Evolutionary conservation across 1,284 basidiomycete species (phyloP).

Genomic region (Tylopilus sp.): DNA sequence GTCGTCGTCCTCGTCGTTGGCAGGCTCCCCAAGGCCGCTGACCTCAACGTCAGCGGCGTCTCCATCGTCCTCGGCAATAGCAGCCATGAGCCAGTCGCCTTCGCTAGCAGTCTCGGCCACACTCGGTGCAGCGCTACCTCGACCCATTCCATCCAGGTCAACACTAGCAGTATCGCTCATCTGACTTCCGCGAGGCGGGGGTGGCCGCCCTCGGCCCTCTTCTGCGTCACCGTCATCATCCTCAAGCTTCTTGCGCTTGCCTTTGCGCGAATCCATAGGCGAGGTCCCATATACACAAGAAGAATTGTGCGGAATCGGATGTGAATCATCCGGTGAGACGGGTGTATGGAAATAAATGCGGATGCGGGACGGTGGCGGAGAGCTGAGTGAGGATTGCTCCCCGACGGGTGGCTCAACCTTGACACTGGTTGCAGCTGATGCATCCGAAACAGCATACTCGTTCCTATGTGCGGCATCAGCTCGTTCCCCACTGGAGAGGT

Average conservation of each 20-base stretch:
- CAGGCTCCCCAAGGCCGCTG: slow-evolving; percentile 29
- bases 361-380: slow-evolving; percentile 69
- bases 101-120: slow-evolving; percentile 69
- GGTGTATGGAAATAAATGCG: slow-evolving; percentile 87
- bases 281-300: slow-evolving; percentile 41
- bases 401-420: slow-evolving; percentile 26
- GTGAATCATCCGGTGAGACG: slow-evolving; percentile 71
- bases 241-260: slow-evolving; percentile 78
- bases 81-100: slow-evolving; percentile 81
- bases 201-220: slow-evolving; percentile 64
- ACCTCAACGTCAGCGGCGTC: slow-evolving; percentile 40
- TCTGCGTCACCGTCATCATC: slow-evolving; percentile 77
- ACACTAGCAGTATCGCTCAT: slow-evolving; percentile 39
- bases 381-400: slow-evolving; percentile 31
- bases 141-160: slow-evolving; percentile 49
- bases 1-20: slow-evolving; percentile 42
- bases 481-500: slow-evolving; percentile 32
- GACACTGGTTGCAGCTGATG: slow-evolving; percentile 29
- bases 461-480: slow-evolving; percentile 26
- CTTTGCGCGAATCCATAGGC: slow-evolving; percentile 63
- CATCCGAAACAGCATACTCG: slow-evolving; percentile 25
- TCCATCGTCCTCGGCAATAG: slow-evolving; percentile 63
- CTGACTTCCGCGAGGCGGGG: slow-evolving; percentile 42
- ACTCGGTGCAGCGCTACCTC: slow-evolving; percentile 64
- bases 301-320: slow-evolving; percentile 58